A percentile compares a stretch with the other conserved stretches of the same genome.
Evolutionary conservation across 371 early-diverging fungal species (phyloP).

Genomic region (Syncephalastrum monosporum): DNA sequence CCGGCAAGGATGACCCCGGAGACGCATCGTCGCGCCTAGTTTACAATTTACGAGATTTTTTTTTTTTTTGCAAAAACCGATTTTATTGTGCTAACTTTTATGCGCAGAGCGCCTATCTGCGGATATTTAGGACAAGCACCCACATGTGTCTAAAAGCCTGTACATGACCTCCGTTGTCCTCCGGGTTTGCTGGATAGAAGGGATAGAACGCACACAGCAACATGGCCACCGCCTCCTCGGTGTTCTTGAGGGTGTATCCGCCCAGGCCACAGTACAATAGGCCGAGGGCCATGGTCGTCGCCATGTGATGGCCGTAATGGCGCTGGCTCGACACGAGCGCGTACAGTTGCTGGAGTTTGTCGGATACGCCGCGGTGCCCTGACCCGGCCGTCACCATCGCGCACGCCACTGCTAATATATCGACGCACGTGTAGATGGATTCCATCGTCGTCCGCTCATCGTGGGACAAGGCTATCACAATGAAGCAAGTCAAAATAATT

Average conservation of each 20-base stretch:
- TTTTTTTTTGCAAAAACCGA: too few species aligned
- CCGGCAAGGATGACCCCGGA: too few species aligned
- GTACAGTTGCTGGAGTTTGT: slow-evolving; percentile 57
- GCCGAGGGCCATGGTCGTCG: slow-evolving; percentile 81
- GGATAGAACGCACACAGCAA: slow-evolving; percentile 80
- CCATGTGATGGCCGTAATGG: slow-evolving; percentile 83
- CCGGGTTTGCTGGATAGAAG: slow-evolving; percentile 61
- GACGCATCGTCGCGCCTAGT: too few species aligned
- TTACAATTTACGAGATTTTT: too few species aligned
- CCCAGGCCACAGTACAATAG: slow-evolving; percentile 83
- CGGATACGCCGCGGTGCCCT: slow-evolving; percentile 64
- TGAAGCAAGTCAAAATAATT: neutral
- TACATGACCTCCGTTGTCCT: slow-evolving; percentile 75
- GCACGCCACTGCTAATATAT: slow-evolving; percentile 62
- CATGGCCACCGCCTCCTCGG: slow-evolving; percentile 67
- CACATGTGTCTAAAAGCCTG: slow-evolving; percentile 89
- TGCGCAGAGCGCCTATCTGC: slow-evolving; percentile 41
- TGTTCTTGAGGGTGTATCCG: slow-evolving; percentile 68
- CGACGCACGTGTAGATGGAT: slow-evolving; percentile 59
- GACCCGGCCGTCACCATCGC: slow-evolving; percentile 85
- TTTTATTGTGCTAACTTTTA: too few species aligned
- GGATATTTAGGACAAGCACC: slow-evolving; percentile 76
- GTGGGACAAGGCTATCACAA: slow-evolving; percentile 38
- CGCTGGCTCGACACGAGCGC: slow-evolving; percentile 35
- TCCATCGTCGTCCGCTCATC: slow-evolving; percentile 59